A percentile compares a stretch with the other conserved stretches of the same genome.
Evolutionary conservation across 176 grass and related monocot species (phyloP).

Genomic region (Themeda triandra): DNA sequence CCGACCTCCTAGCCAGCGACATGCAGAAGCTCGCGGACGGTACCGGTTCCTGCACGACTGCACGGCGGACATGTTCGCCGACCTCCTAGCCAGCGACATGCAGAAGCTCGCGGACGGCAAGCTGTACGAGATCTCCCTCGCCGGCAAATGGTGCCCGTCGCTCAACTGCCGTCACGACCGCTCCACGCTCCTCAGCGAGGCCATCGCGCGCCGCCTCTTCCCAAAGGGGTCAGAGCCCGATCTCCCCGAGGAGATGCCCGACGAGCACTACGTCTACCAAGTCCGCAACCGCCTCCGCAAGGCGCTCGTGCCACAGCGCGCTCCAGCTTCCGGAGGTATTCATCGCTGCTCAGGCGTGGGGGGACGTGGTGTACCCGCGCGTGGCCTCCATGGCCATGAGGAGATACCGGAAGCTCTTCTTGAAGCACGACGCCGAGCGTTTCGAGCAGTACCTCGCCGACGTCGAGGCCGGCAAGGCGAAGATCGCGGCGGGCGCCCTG

Average conservation of each 20-base stretch:
- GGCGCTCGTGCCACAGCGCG: slow-evolving; percentile 29
- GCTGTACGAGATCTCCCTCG: slow-evolving; percentile 31
- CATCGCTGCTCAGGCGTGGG: slow-evolving; percentile 49
- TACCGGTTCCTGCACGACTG: slow-evolving; percentile 66
- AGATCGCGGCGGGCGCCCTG: slow-evolving; percentile 64
- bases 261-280: slow-evolving; percentile 60
- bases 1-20: slow-evolving; percentile 48
- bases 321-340: slow-evolving; percentile 65
- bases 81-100: slow-evolving; percentile 50
- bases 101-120: slow-evolving; percentile 40
- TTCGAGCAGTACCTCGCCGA: slow-evolving; percentile 50
- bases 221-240: slow-evolving; percentile 41
- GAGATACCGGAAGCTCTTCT: slow-evolving; percentile 57
- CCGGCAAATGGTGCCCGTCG: slow-evolving; percentile 69
- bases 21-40: slow-evolving; percentile 37
- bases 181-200: slow-evolving; percentile 67
- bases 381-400: slow-evolving; percentile 79
- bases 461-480: slow-evolving; percentile 52
- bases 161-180: slow-evolving; percentile 47
- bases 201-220: slow-evolving; percentile 58
- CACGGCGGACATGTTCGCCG: slow-evolving; percentile 48
- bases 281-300: slow-evolving; percentile 51
- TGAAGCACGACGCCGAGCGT: slow-evolving; percentile 46
- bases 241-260: slow-evolving; percentile 25
- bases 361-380: slow-evolving; percentile 54